phyloP scores from a whole-genome alignment of 164 flowering plant species.

The Nymphaea colorata region DNA sequence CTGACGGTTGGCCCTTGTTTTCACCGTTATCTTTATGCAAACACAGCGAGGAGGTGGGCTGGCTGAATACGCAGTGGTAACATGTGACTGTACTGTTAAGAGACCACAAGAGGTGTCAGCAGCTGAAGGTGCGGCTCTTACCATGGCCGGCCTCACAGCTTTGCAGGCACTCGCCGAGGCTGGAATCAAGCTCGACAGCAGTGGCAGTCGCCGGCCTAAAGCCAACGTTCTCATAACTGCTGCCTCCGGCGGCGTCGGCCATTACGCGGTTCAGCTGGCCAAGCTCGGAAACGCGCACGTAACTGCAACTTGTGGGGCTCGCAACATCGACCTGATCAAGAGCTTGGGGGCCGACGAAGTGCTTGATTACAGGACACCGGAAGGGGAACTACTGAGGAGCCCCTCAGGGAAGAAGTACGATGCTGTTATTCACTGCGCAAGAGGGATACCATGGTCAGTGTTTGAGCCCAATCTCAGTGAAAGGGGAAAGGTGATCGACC shows the following conservation, averaged over 20 bases:
- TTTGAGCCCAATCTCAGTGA: constrained; percentile 28
- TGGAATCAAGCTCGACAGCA: constrained; percentile 20
- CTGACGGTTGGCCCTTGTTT: too few species aligned
- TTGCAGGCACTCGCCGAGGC: constrained; percentile 21
- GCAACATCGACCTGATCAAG: constrained; percentile 31
- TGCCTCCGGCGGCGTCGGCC: constrained; percentile 40
- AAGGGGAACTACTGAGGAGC: constrained; percentile 37
- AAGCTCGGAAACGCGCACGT: constrained; percentile 25
- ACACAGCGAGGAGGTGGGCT: constrained; percentile 31
- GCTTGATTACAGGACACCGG: constrained; percentile 36
- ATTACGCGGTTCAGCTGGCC: constrained; percentile 34
- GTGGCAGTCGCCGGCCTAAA: constrained; percentile 6
- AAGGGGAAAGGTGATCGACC: constrained; percentile 39
- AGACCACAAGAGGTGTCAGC: constrained; percentile 30
- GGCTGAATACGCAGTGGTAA: constrained; percentile 25
- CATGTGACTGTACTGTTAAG: constrained; percentile 13
- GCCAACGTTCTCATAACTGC: constrained; percentile 27
- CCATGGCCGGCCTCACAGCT: constrained; percentile 30
- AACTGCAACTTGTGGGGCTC: constrained; percentile 42
- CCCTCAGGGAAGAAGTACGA: constrained; percentile 50
- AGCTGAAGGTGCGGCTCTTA: constrained; percentile 21
- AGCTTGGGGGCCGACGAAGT: constrained; percentile 43
- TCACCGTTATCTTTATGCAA: neutral
- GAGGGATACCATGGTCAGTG: constrained; percentile 18
- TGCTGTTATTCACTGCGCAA: constrained; percentile 38